These are phyloP conservation scores for Aureobasidium melanogenum DNA, from an alignment of 2,329 filamentous ascomycete genomes.

Conservation along the genomic window DNA sequence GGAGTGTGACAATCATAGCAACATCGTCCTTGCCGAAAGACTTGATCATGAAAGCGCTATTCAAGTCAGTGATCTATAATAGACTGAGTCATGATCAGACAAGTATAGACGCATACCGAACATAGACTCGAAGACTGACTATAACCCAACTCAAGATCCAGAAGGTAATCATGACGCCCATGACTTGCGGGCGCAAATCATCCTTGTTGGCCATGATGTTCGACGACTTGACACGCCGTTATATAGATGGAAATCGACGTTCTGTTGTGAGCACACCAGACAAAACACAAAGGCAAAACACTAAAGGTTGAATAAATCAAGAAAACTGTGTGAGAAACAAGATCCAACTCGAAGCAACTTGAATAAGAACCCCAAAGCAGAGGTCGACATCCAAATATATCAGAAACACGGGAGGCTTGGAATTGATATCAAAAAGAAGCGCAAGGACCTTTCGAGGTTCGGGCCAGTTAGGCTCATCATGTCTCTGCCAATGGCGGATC, in stretches of 20 bases:
- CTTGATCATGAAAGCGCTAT: slow-evolving; percentile 22
- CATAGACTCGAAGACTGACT: slow-evolving; percentile 12
- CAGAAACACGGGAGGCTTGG: not conserved
- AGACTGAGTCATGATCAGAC: not conserved
- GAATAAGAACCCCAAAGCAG: not conserved
- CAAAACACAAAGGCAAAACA: not conserved
- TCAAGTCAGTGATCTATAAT: not conserved
- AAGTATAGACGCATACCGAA: slow-evolving; percentile 11
- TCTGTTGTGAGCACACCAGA: not conserved
- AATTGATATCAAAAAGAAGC: not conserved
- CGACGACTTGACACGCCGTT: not conserved
- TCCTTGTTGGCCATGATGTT: not conserved
- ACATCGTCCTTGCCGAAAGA: slow-evolving; percentile 27
- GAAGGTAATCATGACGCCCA: slow-evolving; percentile 2
- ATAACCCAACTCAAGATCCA: slow-evolving; percentile 1
- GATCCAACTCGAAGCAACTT: not conserved
- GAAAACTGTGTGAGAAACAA: not conserved
- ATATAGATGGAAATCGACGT: not conserved
- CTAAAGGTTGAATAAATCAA: not conserved
- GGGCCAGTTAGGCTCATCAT: not conserved
- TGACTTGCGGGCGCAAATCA: slow-evolving; percentile 1
- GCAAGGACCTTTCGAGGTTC: not conserved
- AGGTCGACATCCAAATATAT: not conserved
- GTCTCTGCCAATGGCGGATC: not conserved
- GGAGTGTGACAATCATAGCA: slow-evolving; percentile 25